Conservation (phyloP, 176 grass and related monocot species). For the Phoenix roebelenii region DNA sequence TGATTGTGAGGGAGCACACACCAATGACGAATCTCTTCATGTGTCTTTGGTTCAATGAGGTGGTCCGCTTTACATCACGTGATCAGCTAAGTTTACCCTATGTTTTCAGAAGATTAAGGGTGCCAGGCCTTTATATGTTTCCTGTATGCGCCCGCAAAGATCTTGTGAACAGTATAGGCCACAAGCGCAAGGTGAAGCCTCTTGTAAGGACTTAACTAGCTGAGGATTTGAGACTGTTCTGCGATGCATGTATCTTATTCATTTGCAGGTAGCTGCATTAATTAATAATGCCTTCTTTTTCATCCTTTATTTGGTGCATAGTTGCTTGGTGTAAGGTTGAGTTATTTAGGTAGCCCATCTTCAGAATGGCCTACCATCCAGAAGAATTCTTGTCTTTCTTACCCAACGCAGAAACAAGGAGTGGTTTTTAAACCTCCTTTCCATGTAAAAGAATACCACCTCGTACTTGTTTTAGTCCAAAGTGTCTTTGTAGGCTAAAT, state of each 20-base stretch:
- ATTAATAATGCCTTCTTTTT: too few relatives aligned
- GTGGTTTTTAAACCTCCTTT: not conserved
- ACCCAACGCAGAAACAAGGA: too few relatives aligned
- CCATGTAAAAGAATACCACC: too few relatives aligned
- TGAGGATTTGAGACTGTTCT: conserved; percentile 15
- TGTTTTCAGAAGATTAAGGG: conserved; percentile 37
- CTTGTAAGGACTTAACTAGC: conserved; percentile 36
- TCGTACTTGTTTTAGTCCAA: too few relatives aligned
- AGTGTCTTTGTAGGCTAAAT: too few relatives aligned
- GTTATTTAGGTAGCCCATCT: too few relatives aligned
- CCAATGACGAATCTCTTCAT: conserved; percentile 74
- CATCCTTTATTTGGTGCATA: too few relatives aligned
- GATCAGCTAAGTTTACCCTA: conserved; percentile 98
- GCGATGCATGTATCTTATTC: not conserved
- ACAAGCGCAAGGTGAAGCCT: conserved; percentile 70
- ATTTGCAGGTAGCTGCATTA: too few relatives aligned
- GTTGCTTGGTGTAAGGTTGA: too few relatives aligned
- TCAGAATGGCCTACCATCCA: too few relatives aligned
- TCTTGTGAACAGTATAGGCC: conserved; percentile 71
- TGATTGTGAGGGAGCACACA: conserved; percentile 77
- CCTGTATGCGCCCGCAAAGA: conserved; percentile 77
- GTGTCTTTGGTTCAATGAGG: conserved; percentile 95
- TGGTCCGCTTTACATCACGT: conserved; percentile 64
- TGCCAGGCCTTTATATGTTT: conserved; percentile 57
- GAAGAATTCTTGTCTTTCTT: too few relatives aligned